Conservation (phyloP, 352 stramenopile genomes). For the Phytophthora fragariaefolia region DNA sequence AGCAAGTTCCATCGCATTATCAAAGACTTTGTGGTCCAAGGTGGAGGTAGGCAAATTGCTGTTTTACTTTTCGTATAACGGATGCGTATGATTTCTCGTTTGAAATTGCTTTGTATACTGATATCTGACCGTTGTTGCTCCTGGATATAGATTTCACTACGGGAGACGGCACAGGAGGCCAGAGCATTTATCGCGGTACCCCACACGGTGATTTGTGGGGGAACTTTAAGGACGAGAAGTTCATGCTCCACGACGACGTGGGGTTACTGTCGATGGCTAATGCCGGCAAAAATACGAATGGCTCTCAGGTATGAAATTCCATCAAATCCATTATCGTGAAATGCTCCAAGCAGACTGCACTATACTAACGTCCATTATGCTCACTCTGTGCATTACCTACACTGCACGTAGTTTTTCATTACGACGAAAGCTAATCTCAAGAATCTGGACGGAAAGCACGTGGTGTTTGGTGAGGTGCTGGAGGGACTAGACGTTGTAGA, state of each 20-base stretch:
- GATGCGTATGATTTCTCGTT: not conserved
- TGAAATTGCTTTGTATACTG: not conserved
- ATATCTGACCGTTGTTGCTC: not conserved
- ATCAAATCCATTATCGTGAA: too few species aligned
- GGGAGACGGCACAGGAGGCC: slow-evolving; percentile 75
- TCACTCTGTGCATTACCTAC: not conserved
- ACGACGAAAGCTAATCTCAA: slow-evolving; percentile 68
- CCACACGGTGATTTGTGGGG: slow-evolving; percentile 75
- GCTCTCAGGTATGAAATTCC: slow-evolving; percentile 60
- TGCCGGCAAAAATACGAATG: slow-evolving; percentile 75
- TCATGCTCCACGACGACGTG: slow-evolving; percentile 73
- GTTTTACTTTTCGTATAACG: not conserved
- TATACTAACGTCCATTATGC: too few species aligned
- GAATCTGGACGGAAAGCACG: slow-evolving; percentile 94
- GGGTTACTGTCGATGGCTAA: slow-evolving; percentile 88
- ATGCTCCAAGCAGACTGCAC: too few species aligned
- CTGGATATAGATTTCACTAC: slow-evolving; percentile 52
- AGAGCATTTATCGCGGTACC: slow-evolving; percentile 81
- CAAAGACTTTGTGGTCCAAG: slow-evolving; percentile 93
- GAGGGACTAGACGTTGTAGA: slow-evolving; percentile 80
- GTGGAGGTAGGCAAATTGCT: slow-evolving; percentile 51
- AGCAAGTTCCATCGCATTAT: slow-evolving; percentile 93
- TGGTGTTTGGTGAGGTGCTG: slow-evolving; percentile 96
- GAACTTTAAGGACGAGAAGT: slow-evolving; percentile 87
- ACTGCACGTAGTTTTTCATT: slow-evolving; percentile 72